A percentile compares a stretch with the other conserved stretches of the same genome.
phyloP scores from a whole-genome alignment of 352 stramenopile species.

The Pythium brachiatum region DNA sequence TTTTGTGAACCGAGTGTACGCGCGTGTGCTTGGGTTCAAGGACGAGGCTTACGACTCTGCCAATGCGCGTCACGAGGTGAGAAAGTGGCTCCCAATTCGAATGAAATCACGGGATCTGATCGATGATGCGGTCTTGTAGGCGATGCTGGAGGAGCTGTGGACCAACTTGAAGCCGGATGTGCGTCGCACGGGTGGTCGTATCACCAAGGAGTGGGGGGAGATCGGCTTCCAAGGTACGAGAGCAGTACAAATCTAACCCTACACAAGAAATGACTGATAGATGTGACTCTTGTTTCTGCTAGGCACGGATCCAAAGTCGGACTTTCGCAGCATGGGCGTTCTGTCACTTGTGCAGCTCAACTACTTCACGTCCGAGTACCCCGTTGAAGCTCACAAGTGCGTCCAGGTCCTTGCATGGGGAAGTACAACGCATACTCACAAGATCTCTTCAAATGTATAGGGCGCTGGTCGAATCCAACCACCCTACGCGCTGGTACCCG shows the following conservation, averaged over 20 bases:
- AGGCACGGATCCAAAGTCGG: conserved; percentile 83
- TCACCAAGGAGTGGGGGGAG: conserved; percentile 87
- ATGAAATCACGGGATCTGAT: neutral
- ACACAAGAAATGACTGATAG: no score
- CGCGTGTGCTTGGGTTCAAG: conserved; percentile 44
- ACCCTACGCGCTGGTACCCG: conserved; percentile 83
- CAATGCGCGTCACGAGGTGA: conserved; percentile 56
- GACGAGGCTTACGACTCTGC: conserved; percentile 66
- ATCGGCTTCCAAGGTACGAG: conserved; percentile 83
- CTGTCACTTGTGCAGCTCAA: conserved; percentile 74
- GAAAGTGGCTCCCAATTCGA: neutral
- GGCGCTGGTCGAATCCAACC: conserved; percentile 76
- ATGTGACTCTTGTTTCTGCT: neutral
- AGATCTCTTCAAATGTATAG: conserved; percentile 24
- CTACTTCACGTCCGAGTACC: conserved; percentile 74
- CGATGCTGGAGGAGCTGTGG: conserved; percentile 82
- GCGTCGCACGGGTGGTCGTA: conserved; percentile 65
- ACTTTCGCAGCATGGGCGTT: conserved; percentile 83
- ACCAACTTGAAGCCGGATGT: conserved; percentile 74
- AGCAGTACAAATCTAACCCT: no score
- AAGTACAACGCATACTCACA: no score
- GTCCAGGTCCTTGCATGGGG: neutral
- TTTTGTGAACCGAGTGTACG: conserved; percentile 78
- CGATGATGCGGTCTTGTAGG: conserved; percentile 19
- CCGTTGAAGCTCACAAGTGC: conserved; percentile 68